Evolutionary conservation across 2,329 filamentous ascomycete genomes (phyloP).

Genomic region (Cytospora schulzeri): DNA sequence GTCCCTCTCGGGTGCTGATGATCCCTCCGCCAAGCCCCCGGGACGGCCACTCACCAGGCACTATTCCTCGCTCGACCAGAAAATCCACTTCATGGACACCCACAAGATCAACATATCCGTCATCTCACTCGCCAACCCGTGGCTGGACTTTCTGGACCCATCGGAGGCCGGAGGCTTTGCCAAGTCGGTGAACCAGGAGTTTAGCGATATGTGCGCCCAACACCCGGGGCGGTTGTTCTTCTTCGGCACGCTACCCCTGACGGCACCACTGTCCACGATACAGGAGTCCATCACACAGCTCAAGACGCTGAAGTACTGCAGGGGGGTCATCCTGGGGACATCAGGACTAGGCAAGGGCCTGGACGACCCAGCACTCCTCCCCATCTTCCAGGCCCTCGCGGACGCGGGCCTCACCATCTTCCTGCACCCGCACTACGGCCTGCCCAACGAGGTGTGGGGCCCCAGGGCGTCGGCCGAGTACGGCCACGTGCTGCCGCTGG

Average conservation of each 20-base stretch:
- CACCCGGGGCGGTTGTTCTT: slow-evolving; percentile 74
- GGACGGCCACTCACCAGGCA: slow-evolving; percentile 82
- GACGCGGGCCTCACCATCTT: slow-evolving; percentile 70
- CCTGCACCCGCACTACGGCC: slow-evolving; percentile 88
- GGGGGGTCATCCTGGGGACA: slow-evolving; percentile 88
- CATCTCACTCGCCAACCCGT: slow-evolving; percentile 88
- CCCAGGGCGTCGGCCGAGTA: slow-evolving; percentile 68
- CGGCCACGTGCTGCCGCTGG: slow-evolving; percentile 84
- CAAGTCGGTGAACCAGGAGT: slow-evolving; percentile 72
- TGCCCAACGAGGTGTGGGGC: slow-evolving; percentile 80
- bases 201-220: slow-evolving; percentile 69
- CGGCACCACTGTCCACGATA: slow-evolving; percentile 63
- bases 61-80: slow-evolving; percentile 78
- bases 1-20: slow-evolving; percentile 42
- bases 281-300: slow-evolving; percentile 67
- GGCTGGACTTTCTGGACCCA: slow-evolving; percentile 79
- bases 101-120: slow-evolving; percentile 83
- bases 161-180: slow-evolving; percentile 66
- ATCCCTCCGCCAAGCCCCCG: slow-evolving; percentile 59
- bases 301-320: slow-evolving; percentile 63
- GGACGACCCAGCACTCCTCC: slow-evolving; percentile 74
- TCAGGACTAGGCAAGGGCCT: slow-evolving; percentile 77
- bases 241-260: slow-evolving; percentile 80
- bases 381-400: slow-evolving; percentile 71
- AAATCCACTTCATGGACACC: slow-evolving; percentile 84